Evolutionary conservation across 2,329 filamentous ascomycete species (phyloP).

Genomic region (Venturia asperata): DNA sequence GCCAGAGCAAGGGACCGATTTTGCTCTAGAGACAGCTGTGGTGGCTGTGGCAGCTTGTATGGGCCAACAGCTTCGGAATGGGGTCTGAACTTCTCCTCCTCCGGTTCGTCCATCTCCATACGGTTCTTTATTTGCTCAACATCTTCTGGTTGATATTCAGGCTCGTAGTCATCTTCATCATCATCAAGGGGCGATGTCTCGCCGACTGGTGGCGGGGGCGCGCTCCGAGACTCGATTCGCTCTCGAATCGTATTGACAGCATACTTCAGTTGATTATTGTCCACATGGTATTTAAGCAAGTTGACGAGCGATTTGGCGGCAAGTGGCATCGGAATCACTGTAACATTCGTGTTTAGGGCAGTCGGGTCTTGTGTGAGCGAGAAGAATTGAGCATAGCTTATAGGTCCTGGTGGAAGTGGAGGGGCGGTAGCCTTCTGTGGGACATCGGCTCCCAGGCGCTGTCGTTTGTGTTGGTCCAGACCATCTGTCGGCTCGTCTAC

Average conservation of each 20-base stretch:
- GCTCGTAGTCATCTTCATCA: conserved; percentile 90
- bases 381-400: conserved; percentile 76
- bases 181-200: conserved; percentile 42
- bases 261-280: conserved; percentile 59
- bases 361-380: conserved; percentile 71
- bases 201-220: conserved; percentile 8
- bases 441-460: conserved; percentile 55
- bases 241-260: conserved; percentile 57
- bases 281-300: conserved; percentile 60
- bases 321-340: conserved; percentile 66
- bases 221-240: conserved; percentile 26
- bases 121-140: conserved; percentile 72
- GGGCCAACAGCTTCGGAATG: conserved; percentile 40
- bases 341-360: conserved; percentile 74
- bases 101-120: conserved; percentile 60
- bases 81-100: conserved; percentile 31
- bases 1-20: conserved; percentile 67
- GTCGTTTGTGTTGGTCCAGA: conserved; percentile 72
- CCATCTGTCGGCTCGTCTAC: conserved; percentile 64
- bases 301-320: conserved; percentile 76
- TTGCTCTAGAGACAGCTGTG: conserved; percentile 62
- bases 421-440: conserved; percentile 34
- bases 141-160: conserved; percentile 73
- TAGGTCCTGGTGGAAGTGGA: conserved; percentile 61
- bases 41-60: conserved; percentile 73